A percentile compares a stretch with the other conserved stretches of the same genome.
Conservation (phyloP, 2,329 filamentous ascomycete genomes). For the Pseudogymnoascus verrucosus region DNA sequence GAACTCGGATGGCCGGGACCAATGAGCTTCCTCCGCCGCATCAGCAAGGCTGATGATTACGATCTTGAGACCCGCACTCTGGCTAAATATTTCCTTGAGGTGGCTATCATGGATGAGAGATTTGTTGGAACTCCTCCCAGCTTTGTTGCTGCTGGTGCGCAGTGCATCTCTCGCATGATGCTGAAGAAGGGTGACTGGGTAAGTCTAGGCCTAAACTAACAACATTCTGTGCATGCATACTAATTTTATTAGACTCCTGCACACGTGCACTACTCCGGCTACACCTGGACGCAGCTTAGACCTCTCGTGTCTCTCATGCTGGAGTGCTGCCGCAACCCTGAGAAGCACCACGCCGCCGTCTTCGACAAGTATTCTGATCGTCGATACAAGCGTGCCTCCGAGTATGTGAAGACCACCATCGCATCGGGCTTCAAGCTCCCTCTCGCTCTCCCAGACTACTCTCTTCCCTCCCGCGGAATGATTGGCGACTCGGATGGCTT, state of each 20-base stretch:
- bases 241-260: slow-evolving; percentile 56
- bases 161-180: slow-evolving; percentile 84
- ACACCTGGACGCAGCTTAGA: slow-evolving; percentile 78
- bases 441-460: slow-evolving; percentile 13
- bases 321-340: slow-evolving; percentile 77
- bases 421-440: slow-evolving; percentile 47
- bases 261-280: slow-evolving; percentile 89
- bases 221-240: slow-evolving; percentile 14
- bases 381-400: slow-evolving; percentile 76
- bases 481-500: slow-evolving; percentile 18
- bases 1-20: slow-evolving; percentile 97
- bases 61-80: slow-evolving; percentile 90
- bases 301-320: slow-evolving; percentile 70
- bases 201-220: slow-evolving; percentile 33
- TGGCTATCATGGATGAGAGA: slow-evolving; percentile 95
- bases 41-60: slow-evolving; percentile 98
- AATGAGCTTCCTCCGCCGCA: slow-evolving; percentile 93
- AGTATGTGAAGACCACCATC: slow-evolving; percentile 71
- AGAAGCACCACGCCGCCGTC: slow-evolving; percentile 75
- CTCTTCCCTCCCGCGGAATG: slow-evolving; percentile 21
- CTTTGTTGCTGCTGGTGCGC: slow-evolving; percentile 82
- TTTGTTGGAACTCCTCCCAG: slow-evolving; percentile 89
- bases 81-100: slow-evolving; percentile 95
- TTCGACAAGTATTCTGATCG: slow-evolving; percentile 89
- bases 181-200: slow-evolving; percentile 91